phyloP scores from a whole-genome alignment of 129 eudicot genomes.

The Chrysanthemum lavandulifolium region DNA sequence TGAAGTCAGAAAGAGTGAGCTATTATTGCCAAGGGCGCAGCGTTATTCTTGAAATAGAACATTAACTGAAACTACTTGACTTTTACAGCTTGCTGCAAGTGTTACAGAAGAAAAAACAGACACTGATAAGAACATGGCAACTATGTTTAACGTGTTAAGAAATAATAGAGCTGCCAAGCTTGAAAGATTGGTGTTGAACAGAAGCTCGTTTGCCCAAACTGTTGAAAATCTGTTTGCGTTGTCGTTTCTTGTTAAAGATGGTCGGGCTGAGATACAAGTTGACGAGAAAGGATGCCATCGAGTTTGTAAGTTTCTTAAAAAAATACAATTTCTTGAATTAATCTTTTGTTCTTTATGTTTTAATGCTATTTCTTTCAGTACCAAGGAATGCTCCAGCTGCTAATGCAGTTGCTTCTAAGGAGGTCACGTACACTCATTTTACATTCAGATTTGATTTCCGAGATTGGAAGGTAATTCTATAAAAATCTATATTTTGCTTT shows the following conservation, averaged over 20 bases:
- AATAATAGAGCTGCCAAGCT: constrained; percentile 60
- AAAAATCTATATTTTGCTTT: not conserved
- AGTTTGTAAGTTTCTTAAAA: constrained; percentile 56
- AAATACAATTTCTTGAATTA: not conserved
- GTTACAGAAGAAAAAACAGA: constrained; percentile 65
- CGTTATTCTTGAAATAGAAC: not conserved
- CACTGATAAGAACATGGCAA: constrained; percentile 92
- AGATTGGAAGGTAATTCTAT: constrained; percentile 84
- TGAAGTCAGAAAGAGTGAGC: too few relatives aligned
- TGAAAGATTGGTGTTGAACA: constrained; percentile 67
- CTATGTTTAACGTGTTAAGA: constrained; percentile 74
- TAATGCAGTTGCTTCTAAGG: constrained; percentile 70
- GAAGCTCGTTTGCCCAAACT: constrained; percentile 80
- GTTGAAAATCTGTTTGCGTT: constrained; percentile 90
- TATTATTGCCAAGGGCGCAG: not conserved
- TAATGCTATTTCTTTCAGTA: constrained; percentile 41
- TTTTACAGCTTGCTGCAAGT: constrained; percentile 65
- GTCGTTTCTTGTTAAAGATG: constrained; percentile 91
- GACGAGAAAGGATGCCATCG: constrained; percentile 69
- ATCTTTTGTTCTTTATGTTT: constrained; percentile 1
- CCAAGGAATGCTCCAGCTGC: constrained; percentile 98
- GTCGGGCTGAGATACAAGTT: constrained; percentile 74
- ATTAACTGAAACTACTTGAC: constrained; percentile 4
- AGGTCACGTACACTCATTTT: constrained; percentile 70
- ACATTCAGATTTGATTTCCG: constrained; percentile 80